These are phyloP conservation scores for Hansenula lynferdii DNA, from an alignment of 1,139 yeast species.

Conservation along the genomic window DNA sequence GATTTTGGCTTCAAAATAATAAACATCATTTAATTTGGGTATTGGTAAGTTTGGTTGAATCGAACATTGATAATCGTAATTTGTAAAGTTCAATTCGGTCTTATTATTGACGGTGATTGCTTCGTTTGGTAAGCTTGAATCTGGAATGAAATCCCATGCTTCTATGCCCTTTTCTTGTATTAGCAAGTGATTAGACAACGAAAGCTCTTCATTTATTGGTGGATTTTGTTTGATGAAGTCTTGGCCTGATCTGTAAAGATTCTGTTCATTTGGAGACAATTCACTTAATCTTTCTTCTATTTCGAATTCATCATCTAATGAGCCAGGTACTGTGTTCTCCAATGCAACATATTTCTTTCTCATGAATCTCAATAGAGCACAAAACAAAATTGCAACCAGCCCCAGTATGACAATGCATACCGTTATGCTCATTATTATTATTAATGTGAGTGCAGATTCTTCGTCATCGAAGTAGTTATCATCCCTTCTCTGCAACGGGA, in stretches of 20 bases:
- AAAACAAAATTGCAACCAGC: neutral
- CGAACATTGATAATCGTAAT: slow-evolving; percentile 66
- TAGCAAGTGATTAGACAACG: slow-evolving; percentile 37
- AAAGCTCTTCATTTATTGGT: slow-evolving; percentile 33
- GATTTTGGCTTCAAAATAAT: slow-evolving; percentile 83
- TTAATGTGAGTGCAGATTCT: neutral
- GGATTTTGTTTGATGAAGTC: slow-evolving; percentile 49
- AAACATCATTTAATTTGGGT: slow-evolving; percentile 81
- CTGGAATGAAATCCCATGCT: slow-evolving; percentile 91
- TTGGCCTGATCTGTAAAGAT: slow-evolving; percentile 60
- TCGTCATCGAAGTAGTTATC: neutral
- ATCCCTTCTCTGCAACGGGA: neutral
- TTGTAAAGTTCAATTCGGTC: slow-evolving; percentile 72
- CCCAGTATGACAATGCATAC: neutral
- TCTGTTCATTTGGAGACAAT: slow-evolving; percentile 70
- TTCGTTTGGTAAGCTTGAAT: slow-evolving; percentile 53
- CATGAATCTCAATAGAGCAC: neutral
- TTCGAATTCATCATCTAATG: slow-evolving; percentile 61
- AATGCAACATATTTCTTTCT: slow-evolving; percentile 9
- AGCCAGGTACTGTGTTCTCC: slow-evolving; percentile 42
- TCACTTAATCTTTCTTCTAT: slow-evolving; percentile 61
- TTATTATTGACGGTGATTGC: slow-evolving; percentile 63
- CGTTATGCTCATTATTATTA: neutral
- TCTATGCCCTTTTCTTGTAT: slow-evolving; percentile 90
- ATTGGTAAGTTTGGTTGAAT: slow-evolving; percentile 83